Evolutionary conservation across 2,329 filamentous ascomycete genomes (phyloP), one percentile per base, ranked within the genome.

Genomic region (Phialocephala sp.): DNA sequence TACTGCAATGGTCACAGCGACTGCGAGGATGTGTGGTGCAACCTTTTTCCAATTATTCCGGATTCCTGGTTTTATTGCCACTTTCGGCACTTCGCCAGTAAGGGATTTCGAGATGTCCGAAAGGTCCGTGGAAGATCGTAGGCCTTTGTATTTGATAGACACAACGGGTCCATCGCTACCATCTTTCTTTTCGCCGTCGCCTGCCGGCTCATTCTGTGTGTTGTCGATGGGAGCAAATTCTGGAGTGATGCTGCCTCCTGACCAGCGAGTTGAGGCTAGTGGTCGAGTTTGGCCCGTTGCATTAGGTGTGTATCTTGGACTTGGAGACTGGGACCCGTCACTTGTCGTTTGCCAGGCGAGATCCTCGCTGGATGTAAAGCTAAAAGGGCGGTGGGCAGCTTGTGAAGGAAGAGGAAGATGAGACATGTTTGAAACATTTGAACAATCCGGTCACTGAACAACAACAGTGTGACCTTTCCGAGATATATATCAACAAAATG

Each of bases 11-110:
- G 43, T 61, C 14, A 61, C 45, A 22, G 9, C 12, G 15, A 41
- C 32, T 22, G 59, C 45, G 24, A 61, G 11, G 24, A 61, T 54
- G 18, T 61, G 59, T 3, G 47, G 59, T 22, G 37, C 45, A n/a
- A 61, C 4, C 20, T 61, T 61, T 20, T 22, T 39, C 59, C 59
- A 61, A 22, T 61, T 61, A 50, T 32, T 32, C 24, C 59, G 27
- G 12, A 61, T 11, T 15, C 59, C 59, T 22, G n/a, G 43, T 5
- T 24, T 54, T 27, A 61, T 61, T 54, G 59, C 59, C 27, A 61
- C 59, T 54, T 61, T 61, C 20, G 59, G 59, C n/a, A 4, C 45
- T 22, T 61, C 59, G 35, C 32, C 54, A 37, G 54, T 36, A 37
- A 27, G 20, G 9, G 47, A 52, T 32, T 52, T 52, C 12, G 47